Evolutionary conservation across 2,329 filamentous ascomycete species (phyloP), one percentile per base, ranked within the genome.

Genomic region (Colletotrichum cereale): DNA sequence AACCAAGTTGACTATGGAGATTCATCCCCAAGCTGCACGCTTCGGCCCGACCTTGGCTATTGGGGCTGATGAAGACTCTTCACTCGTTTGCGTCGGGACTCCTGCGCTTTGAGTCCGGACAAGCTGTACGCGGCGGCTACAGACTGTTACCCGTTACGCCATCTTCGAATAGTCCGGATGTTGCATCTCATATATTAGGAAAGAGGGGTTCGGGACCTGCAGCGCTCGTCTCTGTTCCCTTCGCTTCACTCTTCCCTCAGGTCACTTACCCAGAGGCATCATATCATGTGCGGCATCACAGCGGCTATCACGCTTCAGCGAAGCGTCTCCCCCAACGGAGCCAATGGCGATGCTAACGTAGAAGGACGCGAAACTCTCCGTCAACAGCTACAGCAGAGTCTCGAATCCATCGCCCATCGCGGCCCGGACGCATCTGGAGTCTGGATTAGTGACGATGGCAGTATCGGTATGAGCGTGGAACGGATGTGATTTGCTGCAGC

Each of bases 351-450:
- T 4, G 47, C 40, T 12, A 4, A 34, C 2, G 29, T 24, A 2
- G 48, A 48, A 40, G 47, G 52, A 24, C 47, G 66, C 21, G 24
- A 16, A 1, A 36, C 44, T 26, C 47, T 70, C 21, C 62, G 44
- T 31, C 55, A 66, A 24, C 60, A 75, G 52, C 75, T 80, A 2
- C 62, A 77, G 62, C 60, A 72, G 11, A 75, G 75, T 31, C 66
- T 80, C 24, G 73, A 75, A n/a, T 55, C 66, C 8, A 75, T 80
- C 36, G 71, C 74, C n/a, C 78, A 80, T 57, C 78, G 79, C 57
- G 79, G 79, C 3, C 79, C 79, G 2, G 79, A 80, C 58, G 77
- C 74, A 18, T 74, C 74, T 3, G 77, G 77, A 21, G 66, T 77
- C 16, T 80, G 79, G 79, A 74, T 78, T 36, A 78, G 73, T 60